Base-by-base conservation (phyloP, 768 basidiomycete genomes). In the Kwoniella botswanensis region DNA sequence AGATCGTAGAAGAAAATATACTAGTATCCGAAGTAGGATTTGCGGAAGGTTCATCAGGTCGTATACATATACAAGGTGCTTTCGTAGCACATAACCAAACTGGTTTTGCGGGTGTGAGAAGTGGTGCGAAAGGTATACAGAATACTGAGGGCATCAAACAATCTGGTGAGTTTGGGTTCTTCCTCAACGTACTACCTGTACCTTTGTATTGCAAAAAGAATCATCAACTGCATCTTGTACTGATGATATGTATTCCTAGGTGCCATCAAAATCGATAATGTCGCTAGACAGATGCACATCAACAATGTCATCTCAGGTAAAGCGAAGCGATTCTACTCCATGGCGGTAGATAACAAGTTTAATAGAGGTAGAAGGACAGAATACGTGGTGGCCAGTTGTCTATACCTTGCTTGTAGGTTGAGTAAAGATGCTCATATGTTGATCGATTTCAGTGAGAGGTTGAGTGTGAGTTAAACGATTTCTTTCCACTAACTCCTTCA, bases 351-450 rank as follows among this genome's bases (percentile, higher is more conserved):
- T 76, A 91, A 92, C 85, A 92, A 92, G 73, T 99, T 99, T 82
- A 96, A 87, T 3, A 93, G 95, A 82, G 97, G 97, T 10, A 88
- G 97, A 29, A 90, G 91, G 78, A 93, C 93, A 76, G 86, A 93
- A 79, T 94, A 97, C 76, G 93, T 99, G 72, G 92, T 96, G 44
- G 97, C 95, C 3, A 92, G 95, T 53, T 99, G 97, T 82, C 87
- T 98, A 57, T 98, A 99, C 80, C 89, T 96, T 54, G 93, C 94
- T 3, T 96, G 94, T 81, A 85, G 96, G 70, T 90, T 94, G 84
- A 92, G 91, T 77, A 93, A 96, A 84, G 93, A 93, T 26, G 93
- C 91, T 67, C 93, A 95, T 83, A 98, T 98, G 97, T 89, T 99
- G 26, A 98, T 99, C 72, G 97, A 99, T 85, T 98, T 99, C 78